phyloP scores from a whole-genome alignment of 2,329 filamentous ascomycete genomes.

The Didymella pomorum region DNA sequence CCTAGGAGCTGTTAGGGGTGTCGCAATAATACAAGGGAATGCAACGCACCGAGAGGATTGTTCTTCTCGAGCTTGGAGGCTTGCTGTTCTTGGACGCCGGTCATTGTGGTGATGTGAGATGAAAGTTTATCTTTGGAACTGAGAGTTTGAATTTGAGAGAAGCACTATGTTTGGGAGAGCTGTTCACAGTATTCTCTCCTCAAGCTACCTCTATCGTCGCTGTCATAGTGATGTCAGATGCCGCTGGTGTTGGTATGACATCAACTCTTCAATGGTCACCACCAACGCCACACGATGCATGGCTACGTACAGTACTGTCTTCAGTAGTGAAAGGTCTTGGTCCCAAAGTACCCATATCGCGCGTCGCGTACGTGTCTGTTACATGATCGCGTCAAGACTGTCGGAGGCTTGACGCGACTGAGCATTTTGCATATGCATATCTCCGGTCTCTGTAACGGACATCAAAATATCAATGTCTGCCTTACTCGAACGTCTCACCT shows the following conservation, averaged over 20 bases:
- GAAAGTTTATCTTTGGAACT: too few species aligned
- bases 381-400: background rate
- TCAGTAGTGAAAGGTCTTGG: background rate
- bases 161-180: background rate
- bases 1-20: background rate
- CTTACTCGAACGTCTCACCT: background rate
- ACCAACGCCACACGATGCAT: slow-evolving; percentile 3
- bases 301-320: background rate
- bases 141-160: background rate
- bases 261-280: slow-evolving; percentile 4
- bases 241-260: slow-evolving; percentile 3
- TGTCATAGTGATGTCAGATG: slow-evolving; percentile 15
- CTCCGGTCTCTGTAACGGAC: too few species aligned
- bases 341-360: slow-evolving; percentile 2
- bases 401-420: background rate
- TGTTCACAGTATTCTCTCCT: too few species aligned
- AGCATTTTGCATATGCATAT: background rate
- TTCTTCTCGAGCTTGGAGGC: slow-evolving; percentile 14
- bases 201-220: background rate
- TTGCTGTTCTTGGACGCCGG: slow-evolving; percentile 6
- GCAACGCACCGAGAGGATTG: slow-evolving; percentile 4
- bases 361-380: background rate
- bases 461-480: background rate
- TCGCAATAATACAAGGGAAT: background rate
- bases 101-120: background rate